Base-by-base conservation (phyloP, 202 grass and related monocot genomes). In the Panicum hallii region DNA sequence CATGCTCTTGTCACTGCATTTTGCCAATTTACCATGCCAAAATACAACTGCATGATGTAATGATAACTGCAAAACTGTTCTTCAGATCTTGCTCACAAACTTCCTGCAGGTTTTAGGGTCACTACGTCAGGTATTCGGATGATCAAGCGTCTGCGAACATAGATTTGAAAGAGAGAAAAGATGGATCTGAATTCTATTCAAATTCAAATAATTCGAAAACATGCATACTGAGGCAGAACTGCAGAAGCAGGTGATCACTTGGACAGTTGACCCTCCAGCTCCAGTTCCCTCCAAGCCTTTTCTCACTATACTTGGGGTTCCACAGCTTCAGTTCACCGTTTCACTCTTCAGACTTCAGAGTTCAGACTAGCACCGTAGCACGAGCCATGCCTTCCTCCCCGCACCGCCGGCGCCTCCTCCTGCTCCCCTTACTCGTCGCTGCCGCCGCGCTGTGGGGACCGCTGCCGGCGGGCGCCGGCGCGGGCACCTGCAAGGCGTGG, bases 401-500 rank as follows among this genome's bases (percentile, higher is more conserved):
- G 9, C 9, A 5, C 10, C 48, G 23, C 66, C 42, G 58, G 1
- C 32, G 32, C 1, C 66, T 72, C 1, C 47, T 81, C 6, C 9
- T 76, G 26, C 55, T 87, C 71, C 28, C 82, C 57, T 32, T 89
- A 34, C 45, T 57, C 58, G 79, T 57, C 34, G 40, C 54, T n/a
- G 76, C 52, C 61, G 73, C 77, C 17, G 79, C 13, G 74, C 67
- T 79, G 6, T 74, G 62, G 48, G 56, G 7, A 1, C n/a, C 69
- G 41, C 14, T 70, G 61, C 17, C 48, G 65, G 75, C 71, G 44
- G 70, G 26, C 10, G 38, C 76, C 26, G 45, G 40, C 13, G 45
- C 60, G 47, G 46, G 17, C 34, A 32, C 63, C 28, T 99, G 96
- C 88, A 95, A 81, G 86, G 93, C 89, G 63, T 99, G 96, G 96